These are phyloP conservation scores for Neofusicoccum parvum DNA, from an alignment of 2,329 filamentous ascomycete genomes.

Conservation along the genomic window DNA sequence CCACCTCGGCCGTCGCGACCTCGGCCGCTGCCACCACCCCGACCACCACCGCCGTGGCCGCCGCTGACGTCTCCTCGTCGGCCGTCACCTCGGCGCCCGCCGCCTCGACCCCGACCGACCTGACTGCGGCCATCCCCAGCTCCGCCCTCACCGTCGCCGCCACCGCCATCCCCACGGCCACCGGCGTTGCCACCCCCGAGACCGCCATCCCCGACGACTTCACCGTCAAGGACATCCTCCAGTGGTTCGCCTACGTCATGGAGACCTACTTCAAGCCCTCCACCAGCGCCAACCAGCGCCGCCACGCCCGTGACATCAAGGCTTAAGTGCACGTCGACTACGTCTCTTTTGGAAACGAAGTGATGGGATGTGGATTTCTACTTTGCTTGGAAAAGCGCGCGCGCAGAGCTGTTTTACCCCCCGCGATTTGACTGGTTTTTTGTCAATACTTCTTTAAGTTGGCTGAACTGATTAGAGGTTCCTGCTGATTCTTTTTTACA, in stretches of 20 bases:
- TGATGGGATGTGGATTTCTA: no score
- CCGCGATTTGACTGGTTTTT: no score
- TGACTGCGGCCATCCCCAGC: conserved; percentile 23
- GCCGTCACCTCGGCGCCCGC: neutral
- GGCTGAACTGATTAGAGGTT: neutral
- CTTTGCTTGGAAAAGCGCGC: no score
- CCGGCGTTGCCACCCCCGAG: conserved; percentile 11
- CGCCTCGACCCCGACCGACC: conserved; percentile 21
- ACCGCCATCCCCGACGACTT: conserved; percentile 32
- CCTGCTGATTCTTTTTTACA: neutral
- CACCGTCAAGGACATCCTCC: conserved; percentile 38
- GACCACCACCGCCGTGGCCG: neutral
- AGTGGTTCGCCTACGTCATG: conserved; percentile 32
- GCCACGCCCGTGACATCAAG: conserved; percentile 24
- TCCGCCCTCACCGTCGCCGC: conserved; percentile 16
- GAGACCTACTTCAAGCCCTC: conserved; percentile 20
- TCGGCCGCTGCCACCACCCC: conserved; percentile 17
- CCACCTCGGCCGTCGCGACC: conserved; percentile 13
- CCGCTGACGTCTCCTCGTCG: conserved; percentile 25
- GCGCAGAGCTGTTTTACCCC: no score
- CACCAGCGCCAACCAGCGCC: conserved; percentile 9
- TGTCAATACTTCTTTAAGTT: no score
- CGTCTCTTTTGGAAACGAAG: no score
- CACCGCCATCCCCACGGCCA: conserved; percentile 18
- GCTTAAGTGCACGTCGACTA: no score